Percentiles rank a stretch among this genome's conserved stretches.
Evolutionary conservation across 371 early-diverging fungal species (phyloP).

Genomic region (Capillidium rhysosporum): DNA sequence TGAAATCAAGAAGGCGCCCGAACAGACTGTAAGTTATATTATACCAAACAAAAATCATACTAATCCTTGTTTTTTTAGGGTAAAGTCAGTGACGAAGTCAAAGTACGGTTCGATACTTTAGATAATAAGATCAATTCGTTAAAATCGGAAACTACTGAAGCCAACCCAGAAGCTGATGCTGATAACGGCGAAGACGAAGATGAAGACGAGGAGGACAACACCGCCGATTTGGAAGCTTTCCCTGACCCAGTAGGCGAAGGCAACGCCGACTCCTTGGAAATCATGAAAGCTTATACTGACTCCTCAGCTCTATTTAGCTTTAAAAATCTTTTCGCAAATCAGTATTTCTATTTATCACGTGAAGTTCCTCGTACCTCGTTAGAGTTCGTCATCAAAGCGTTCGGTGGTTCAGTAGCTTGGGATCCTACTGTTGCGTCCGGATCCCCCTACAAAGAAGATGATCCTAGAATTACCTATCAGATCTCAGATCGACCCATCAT

Average conservation of each 20-base stretch:
- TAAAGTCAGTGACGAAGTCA: not conserved
- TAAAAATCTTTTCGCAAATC: slow-evolving; percentile 51
- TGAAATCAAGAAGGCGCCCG: not conserved
- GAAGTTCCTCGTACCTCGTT: slow-evolving; percentile 86
- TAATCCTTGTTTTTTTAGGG: not conserved
- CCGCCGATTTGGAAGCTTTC: not conserved
- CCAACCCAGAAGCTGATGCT: not conserved
- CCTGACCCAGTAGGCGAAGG: slow-evolving; percentile 6
- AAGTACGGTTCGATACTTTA: not conserved
- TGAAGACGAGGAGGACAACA: slow-evolving; percentile 5
- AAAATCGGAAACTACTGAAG: slow-evolving; percentile 4
- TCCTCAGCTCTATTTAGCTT: slow-evolving; percentile 25
- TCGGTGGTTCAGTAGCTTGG: slow-evolving; percentile 87
- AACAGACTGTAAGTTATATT: not conserved
- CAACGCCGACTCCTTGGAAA: slow-evolving; percentile 13
- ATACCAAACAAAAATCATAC: not conserved
- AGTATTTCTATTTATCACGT: slow-evolving; percentile 73
- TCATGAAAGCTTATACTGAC: slow-evolving; percentile 24
- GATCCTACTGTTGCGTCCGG: slow-evolving; percentile 54
- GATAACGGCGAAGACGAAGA: not conserved
- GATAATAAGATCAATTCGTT: not conserved
- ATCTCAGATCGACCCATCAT: slow-evolving; percentile 69
- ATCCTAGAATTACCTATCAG: slow-evolving; percentile 69
- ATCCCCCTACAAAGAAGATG: slow-evolving; percentile 55
- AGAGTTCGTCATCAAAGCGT: slow-evolving; percentile 72